A percentile compares a stretch with the other conserved stretches of the same genome.
Conservation (phyloP, 352 stramenopile genomes). For the Plasmopara viticola region DNA sequence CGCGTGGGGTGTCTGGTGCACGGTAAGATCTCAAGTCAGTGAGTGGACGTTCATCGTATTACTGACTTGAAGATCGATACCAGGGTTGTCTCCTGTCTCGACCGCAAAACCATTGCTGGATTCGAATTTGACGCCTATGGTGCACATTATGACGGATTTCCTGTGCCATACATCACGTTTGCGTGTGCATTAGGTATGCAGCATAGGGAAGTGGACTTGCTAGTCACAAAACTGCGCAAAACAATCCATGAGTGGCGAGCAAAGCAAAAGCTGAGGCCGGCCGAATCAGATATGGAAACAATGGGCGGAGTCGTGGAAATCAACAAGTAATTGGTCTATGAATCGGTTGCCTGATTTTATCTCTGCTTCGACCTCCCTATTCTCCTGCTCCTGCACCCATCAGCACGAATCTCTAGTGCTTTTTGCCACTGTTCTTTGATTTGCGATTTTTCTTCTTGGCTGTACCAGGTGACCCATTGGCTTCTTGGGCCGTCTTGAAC, state of each 20-base stretch:
- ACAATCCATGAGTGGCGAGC: conserved; percentile 83
- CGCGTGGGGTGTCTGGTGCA: conserved; percentile 92
- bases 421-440: conserved; percentile 56
- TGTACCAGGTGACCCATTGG: conserved; percentile 19
- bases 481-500: conserved; percentile 44
- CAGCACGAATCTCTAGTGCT: conserved; percentile 37
- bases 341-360: conserved; percentile 25
- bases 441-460: conserved; percentile 69
- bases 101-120: conserved; percentile 87
- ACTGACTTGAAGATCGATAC: conserved; percentile 5
- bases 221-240: conserved; percentile 89
- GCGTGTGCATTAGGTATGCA: conserved; percentile 95
- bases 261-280: conserved; percentile 13
- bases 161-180: conserved; percentile 93
- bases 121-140: conserved; percentile 91
- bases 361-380: conserved; percentile 12
- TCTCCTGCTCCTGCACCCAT: not conserved
- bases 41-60: not conserved
- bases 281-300: not conserved
- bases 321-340: conserved; percentile 23
- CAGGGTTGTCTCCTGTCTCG: conserved; percentile 84
- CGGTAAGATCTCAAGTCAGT: conserved; percentile 30
- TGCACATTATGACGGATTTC: conserved; percentile 84
- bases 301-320: too few species aligned
- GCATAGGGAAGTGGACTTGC: conserved; percentile 87